These are phyloP conservation scores for Penicillium maclennaniae DNA, from an alignment of 495 filamentous ascomycete genomes.

Conservation along the genomic window DNA sequence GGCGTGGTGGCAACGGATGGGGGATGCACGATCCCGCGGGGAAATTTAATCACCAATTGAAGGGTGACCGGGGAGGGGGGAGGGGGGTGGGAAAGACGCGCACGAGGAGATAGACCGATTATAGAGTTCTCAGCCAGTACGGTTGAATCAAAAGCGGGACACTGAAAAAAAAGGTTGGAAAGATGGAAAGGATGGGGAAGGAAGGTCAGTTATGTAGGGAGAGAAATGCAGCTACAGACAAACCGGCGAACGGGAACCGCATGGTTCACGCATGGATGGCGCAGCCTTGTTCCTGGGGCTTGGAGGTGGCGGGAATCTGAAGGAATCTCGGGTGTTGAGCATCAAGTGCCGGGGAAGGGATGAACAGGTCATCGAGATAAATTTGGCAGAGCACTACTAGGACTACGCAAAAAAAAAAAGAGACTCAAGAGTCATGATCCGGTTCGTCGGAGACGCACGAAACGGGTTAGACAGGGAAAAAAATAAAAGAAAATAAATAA, in stretches of 20 bases:
- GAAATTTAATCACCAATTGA: not conserved
- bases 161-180: conserved; percentile 5
- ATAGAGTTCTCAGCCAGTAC: not conserved
- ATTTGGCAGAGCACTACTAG: not conserved
- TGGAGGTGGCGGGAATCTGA: conserved; percentile 26
- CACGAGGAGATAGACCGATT: not conserved
- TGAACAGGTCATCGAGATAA: not conserved
- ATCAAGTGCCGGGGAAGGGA: conserved; percentile 3
- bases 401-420: not conserved
- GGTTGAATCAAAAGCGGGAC: conserved; percentile 5
- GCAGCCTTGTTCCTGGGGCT: conserved; percentile 23
- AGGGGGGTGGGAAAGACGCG: conserved; percentile 1
- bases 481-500: not conserved
- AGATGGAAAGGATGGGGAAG: conserved; percentile 9
- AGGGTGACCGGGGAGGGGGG: too few relatives aligned
- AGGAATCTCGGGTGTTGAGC: conserved; percentile 19
- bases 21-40: not conserved
- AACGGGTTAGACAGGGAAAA: not conserved
- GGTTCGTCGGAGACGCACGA: conserved; percentile 4
- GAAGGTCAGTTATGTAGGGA: conserved; percentile 19
- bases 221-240: conserved; percentile 9
- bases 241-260: conserved; percentile 10
- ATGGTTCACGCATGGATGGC: conserved; percentile 17
- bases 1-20: not conserved
- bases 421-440: conserved; percentile 4